A percentile compares a stretch with the other conserved stretches of the same genome.
Evolutionary conservation across 2,329 filamentous ascomycete genomes (phyloP).

Genomic region (Aspergillus fructus): DNA sequence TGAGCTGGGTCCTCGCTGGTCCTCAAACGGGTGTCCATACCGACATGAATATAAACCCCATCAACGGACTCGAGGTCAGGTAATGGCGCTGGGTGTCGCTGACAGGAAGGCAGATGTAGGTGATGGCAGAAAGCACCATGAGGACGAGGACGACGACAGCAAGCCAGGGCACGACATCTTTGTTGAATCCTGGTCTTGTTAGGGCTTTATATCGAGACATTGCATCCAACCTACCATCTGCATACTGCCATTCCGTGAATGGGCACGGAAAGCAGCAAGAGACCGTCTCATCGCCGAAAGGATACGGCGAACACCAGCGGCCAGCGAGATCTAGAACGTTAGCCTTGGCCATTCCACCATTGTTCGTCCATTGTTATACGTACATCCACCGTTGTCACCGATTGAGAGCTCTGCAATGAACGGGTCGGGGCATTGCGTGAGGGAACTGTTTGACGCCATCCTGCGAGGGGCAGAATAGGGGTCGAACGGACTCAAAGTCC

Average conservation of each 20-base stretch:
- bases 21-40: neutral
- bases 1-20: neutral
- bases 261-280: slow-evolving; percentile 13
- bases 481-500: too few relatives aligned
- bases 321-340: neutral
- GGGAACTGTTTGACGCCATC: slow-evolving; percentile 6
- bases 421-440: neutral
- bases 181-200: neutral
- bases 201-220: neutral
- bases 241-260: slow-evolving; percentile 7
- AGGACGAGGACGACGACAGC: slow-evolving; percentile 5
- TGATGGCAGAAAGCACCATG: slow-evolving; percentile 2
- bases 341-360: neutral
- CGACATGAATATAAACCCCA: slow-evolving; percentile 11
- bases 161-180: slow-evolving; percentile 8
- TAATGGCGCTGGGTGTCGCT: slow-evolving; percentile 9
- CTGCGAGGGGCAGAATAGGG: too few relatives aligned
- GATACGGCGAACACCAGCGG: slow-evolving; percentile 3
- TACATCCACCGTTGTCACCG: slow-evolving; percentile 4
- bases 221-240: neutral
- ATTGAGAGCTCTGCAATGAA: slow-evolving; percentile 7
- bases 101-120: slow-evolving; percentile 1
- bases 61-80: neutral
- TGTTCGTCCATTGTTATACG: neutral
- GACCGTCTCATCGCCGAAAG: neutral